Conservation (phyloP, 257 asterid genomes). For the Knoxia roxburghii region DNA sequence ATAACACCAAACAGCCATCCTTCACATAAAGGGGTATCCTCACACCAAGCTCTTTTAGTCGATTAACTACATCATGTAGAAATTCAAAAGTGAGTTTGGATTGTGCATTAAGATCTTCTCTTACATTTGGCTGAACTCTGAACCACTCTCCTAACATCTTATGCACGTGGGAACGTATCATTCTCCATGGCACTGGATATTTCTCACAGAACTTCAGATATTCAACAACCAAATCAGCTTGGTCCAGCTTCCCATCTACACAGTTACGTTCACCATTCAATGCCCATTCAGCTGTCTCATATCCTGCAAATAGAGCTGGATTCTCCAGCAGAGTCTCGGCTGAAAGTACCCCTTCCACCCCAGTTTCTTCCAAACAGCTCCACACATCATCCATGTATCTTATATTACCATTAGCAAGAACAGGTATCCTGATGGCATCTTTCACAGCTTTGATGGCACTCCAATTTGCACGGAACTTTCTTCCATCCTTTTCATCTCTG, state of each 20-base stretch:
- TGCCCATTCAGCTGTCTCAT: conserved; percentile 66
- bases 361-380: conserved; percentile 70
- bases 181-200: conserved; percentile 95
- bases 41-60: conserved; percentile 61
- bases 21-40: conserved; percentile 61
- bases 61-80: conserved; percentile 57
- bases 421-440: conserved; percentile 81
- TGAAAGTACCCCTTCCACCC: conserved; percentile 76
- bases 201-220: conserved; percentile 73
- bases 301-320: conserved; percentile 93
- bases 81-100: conserved; percentile 67
- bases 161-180: conserved; percentile 90
- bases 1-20: conserved; percentile 18
- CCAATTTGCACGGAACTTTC: conserved; percentile 90
- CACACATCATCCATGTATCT: conserved; percentile 66
- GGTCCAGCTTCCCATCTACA: conserved; percentile 56
- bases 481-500: conserved; percentile 88
- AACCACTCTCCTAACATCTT: conserved; percentile 95
- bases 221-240: conserved; percentile 62
- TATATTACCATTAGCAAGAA: conserved; percentile 87
- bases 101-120: conserved; percentile 72
- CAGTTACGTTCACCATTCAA: conserved; percentile 29
- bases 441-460: conserved; percentile 69
- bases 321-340: conserved; percentile 94
- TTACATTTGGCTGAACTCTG: conserved; percentile 56